Base-by-base conservation (phyloP, 495 filamentous ascomycete genomes). In the Tuber aestivum region DNA sequence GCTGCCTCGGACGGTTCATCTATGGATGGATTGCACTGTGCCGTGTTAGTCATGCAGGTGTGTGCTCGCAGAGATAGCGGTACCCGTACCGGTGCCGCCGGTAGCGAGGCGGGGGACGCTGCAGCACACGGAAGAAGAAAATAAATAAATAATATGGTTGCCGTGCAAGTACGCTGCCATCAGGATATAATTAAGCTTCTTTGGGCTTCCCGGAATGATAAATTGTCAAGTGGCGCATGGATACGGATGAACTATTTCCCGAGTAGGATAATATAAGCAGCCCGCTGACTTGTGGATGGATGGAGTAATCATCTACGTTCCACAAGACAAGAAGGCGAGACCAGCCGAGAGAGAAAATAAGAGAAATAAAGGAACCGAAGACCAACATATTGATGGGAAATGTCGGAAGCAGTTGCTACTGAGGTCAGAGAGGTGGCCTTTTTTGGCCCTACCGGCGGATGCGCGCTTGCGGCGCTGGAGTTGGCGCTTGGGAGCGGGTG, bases 371-470 rank as follows among this genome's bases (percentile, higher is more conserved):
- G 69, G 61, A 38, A 27, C 44, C 8, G 8, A 14, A 65, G 45
- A 68, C 27, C 41, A 70, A 3, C 21, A 23, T 44, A 41, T 1
- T 41, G 18, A 42, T 44, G 18, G 42, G 42, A 44, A 65, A 72
- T 35, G 40, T 50, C 42, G 21, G 42, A 32, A 73, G 14, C 12
- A 73, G 3, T n/a, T 56, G 38, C 61, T 50, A 41, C 41, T 56
- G 71, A 74, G 41, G n/a, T 32, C n/a, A 61, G 16, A 61, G 50
- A 82, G 40, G 75, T 89, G 32, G 84, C 85, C 40, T 88, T 88
- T 82, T 85, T 88, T 75, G 87, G 87, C 40, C 86, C 86, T 41
- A 89, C 87, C n/a, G 86, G 85, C 72, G 87, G 87, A 70, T 86
- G 84, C 75, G 84, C 84, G 27, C 78, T 86, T 16, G 78, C 86